These are phyloP conservation scores for Erythrobasidium hasegawianum DNA, from an alignment of 1,284 basidiomycete genomes.

Conservation along the genomic window DNA sequence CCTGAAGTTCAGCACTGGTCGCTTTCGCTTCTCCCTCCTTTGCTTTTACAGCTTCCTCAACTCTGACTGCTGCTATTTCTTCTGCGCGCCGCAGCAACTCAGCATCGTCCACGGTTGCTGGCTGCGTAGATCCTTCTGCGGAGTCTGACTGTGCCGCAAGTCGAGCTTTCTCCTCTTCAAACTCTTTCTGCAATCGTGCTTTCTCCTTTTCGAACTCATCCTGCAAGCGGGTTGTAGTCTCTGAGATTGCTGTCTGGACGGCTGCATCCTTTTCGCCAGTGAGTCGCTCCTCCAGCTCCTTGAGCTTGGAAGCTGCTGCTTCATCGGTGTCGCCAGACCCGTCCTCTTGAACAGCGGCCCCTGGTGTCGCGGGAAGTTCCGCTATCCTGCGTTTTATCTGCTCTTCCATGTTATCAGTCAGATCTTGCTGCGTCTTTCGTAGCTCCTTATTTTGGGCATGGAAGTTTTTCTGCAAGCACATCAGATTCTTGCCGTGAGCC, in stretches of 20 bases:
- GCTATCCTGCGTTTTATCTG: slow-evolving; percentile 20
- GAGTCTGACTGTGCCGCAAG: not conserved
- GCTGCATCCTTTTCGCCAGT: slow-evolving; percentile 10
- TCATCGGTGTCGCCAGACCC: not conserved
- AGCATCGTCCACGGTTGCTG: slow-evolving; percentile 2
- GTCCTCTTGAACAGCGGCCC: not conserved
- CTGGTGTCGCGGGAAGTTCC: not conserved
- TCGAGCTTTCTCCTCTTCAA: too few relatives aligned
- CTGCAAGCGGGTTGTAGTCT: slow-evolving; percentile 11
- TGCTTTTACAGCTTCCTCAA: slow-evolving; percentile 7
- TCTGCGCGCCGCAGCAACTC: slow-evolving; percentile 20
- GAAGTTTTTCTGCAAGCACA: slow-evolving; percentile 12
- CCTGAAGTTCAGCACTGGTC: slow-evolving; percentile 1
- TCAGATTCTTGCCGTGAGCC: not conserved
- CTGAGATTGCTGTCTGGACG: slow-evolving; percentile 1
- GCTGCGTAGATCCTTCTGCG: not conserved
- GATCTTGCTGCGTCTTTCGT: slow-evolving; percentile 5
- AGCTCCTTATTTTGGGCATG: slow-evolving; percentile 18
- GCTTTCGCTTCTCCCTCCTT: slow-evolving; percentile 18
- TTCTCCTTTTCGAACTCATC: slow-evolving; percentile 22
- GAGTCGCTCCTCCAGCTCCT: slow-evolving; percentile 31
- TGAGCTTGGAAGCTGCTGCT: slow-evolving; percentile 6
- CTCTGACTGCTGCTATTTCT: slow-evolving; percentile 5
- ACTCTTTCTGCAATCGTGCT: slow-evolving; percentile 5
- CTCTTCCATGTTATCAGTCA: slow-evolving; percentile 19